Base-by-base conservation (phyloP, 768 basidiomycete species). In the Podaxis sp. region DNA sequence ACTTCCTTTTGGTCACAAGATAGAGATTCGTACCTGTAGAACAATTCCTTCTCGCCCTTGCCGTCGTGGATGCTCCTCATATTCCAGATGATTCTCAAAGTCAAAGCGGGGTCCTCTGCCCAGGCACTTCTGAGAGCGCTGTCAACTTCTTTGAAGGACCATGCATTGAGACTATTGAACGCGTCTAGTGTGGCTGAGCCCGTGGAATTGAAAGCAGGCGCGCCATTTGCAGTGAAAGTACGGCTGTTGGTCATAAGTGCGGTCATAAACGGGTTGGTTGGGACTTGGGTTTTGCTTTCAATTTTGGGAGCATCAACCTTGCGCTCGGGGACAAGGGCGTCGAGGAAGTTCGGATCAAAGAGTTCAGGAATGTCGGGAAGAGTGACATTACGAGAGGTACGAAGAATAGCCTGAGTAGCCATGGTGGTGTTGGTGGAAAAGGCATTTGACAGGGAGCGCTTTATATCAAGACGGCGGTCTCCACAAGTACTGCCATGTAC, bases 11-110 rank as follows among this genome's bases (percentile, higher is more conserved):
- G 22, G 20, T 26, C 13, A 44, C 44, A 26, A 58, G 0, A 50
- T 40, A 52, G 26, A 38, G 58, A 40, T 6, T 66, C 77, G 48
- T 64, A 83, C 82, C 72, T 76, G 70, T 89, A 90, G 67, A 90
- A 91, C 0, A 73, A 71, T 60, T 86, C 84, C 64, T 80, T 85
- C 51, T 85, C 83, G 5, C 79, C 75, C 67, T 87, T 88, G 0
- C 90, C 89, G 48, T 91, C 86, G 61, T 88, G 87, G 33, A 92
- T 90, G 40, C 86, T 89, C 33, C 89, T 73, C 52, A 82, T 68
- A 62, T 86, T 84, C 86, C 88, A 90, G 64, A 92, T 87, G 60
- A 90, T 75, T 37, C 80, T 78, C 40, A 90, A 77, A 0, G 89
- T 88, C n/a, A 86, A 66, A 7, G 69, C 65, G 0, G 87, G 75